Evolutionary conservation across 352 stramenopile genomes (phyloP).

Genomic region (Halophytophthora polymorphica): DNA sequence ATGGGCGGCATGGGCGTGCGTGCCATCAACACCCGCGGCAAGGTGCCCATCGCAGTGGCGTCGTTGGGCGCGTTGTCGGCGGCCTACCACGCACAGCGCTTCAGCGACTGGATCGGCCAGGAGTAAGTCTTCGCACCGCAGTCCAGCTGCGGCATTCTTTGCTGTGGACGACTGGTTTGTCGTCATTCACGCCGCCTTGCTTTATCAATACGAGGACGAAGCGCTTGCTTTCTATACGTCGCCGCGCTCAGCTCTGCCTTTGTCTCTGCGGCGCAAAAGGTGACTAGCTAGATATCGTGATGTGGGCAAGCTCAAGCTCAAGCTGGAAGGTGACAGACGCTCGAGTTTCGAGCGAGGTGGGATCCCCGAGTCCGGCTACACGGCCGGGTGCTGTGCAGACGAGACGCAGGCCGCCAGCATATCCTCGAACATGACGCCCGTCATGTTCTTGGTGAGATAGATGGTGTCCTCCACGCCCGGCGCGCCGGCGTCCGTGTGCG

Average conservation of each 20-base stretch:
- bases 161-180: too few relatives aligned
- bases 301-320: not conserved
- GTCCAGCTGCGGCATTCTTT: too few relatives aligned
- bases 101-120: conserved; percentile 82
- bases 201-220: too few relatives aligned
- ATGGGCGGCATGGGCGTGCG: conserved; percentile 85
- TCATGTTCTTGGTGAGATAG: conserved; percentile 86
- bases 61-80: conserved; percentile 71
- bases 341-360: too few relatives aligned
- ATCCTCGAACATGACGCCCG: conserved; percentile 86
- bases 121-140: conserved; percentile 36
- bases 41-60: conserved; percentile 70
- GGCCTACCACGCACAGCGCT: conserved; percentile 80
- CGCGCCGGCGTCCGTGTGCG: conserved; percentile 4
- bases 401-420: conserved; percentile 84
- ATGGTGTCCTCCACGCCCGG: conserved; percentile 65
- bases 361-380: too few relatives aligned
- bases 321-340: too few relatives aligned
- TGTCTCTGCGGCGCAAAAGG: too few relatives aligned
- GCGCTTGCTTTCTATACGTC: too few relatives aligned
- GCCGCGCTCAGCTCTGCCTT: too few relatives aligned
- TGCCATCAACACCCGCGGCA: conserved; percentile 68
- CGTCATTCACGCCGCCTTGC: too few relatives aligned
- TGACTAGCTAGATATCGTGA: not conserved
- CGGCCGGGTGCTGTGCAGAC: conserved; percentile 49